A percentile compares a stretch with the other conserved stretches of the same genome.
These are phyloP conservation scores for Thymus mandschuricus DNA, from an alignment of 257 asterid genomes.

Conservation along the genomic window DNA sequence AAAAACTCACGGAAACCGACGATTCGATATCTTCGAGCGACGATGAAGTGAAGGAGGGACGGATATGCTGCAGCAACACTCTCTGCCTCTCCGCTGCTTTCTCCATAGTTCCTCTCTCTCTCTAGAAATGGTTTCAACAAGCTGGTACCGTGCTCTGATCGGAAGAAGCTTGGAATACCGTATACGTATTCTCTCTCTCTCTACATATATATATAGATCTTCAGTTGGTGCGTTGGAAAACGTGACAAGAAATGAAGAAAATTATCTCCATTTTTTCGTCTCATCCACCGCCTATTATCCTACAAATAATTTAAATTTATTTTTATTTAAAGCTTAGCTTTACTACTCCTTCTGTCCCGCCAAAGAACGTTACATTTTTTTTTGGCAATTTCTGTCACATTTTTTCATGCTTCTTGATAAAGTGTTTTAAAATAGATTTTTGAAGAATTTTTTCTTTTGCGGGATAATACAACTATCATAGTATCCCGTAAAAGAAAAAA, in stretches of 20 bases:
- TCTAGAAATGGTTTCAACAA: background rate
- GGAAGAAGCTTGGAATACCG: background rate
- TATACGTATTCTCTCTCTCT: background rate
- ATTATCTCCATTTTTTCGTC: background rate
- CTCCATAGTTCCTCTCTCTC: slow-evolving; percentile 51
- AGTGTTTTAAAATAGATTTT: too few species aligned
- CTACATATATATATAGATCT: background rate
- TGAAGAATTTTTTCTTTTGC: too few species aligned
- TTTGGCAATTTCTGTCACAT: too few species aligned
- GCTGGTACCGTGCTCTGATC: background rate
- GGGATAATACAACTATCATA: too few species aligned
- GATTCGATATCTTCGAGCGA: slow-evolving; percentile 74
- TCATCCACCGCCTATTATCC: background rate
- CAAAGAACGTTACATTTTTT: too few species aligned
- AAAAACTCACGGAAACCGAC: slow-evolving; percentile 61
- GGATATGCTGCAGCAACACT: slow-evolving; percentile 80
- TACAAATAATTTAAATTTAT: too few species aligned
- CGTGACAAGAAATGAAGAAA: slow-evolving; percentile 15
- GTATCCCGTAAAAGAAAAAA: too few species aligned
- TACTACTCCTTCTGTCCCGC: too few species aligned
- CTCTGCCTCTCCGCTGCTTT: slow-evolving; percentile 80
- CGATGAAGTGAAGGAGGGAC: slow-evolving; percentile 76
- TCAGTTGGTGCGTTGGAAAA: slow-evolving; percentile 31
- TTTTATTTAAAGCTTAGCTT: too few species aligned
- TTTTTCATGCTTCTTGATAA: too few species aligned